These are phyloP conservation scores for Gautieria morchelliformis DNA, from an alignment of 768 basidiomycete species.

Conservation along the genomic window DNA sequence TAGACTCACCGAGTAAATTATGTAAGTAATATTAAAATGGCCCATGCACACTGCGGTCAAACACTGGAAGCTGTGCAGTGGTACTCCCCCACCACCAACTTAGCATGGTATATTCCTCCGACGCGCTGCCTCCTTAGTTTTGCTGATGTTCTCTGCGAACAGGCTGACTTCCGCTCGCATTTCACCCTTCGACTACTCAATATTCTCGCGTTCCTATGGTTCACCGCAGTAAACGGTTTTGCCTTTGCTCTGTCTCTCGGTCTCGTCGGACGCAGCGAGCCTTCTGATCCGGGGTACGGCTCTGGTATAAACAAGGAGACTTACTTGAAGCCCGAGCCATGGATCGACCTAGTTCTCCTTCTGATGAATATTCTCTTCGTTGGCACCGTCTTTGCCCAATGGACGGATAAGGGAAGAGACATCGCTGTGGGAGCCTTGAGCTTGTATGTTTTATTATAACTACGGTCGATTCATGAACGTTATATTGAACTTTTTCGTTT, in stretches of 20 bases:
- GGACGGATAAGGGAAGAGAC: slow-evolving; percentile 9
- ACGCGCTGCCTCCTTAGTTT: neutral
- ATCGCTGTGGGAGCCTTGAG: slow-evolving; percentile 7
- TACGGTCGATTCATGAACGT: neutral
- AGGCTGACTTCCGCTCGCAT: neutral
- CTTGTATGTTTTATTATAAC: neutral
- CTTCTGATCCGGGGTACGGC: slow-evolving; percentile 6
- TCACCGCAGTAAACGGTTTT: slow-evolving; percentile 10
- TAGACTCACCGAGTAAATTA: too few relatives aligned
- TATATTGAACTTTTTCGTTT: neutral
- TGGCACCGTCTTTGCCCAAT: slow-evolving; percentile 10
- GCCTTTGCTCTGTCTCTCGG: slow-evolving; percentile 9
- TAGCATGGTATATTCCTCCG: neutral
- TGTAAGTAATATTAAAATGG: too few relatives aligned
- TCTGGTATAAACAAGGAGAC: slow-evolving; percentile 10
- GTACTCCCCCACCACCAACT: neutral
- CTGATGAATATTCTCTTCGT: slow-evolving; percentile 8
- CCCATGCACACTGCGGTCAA: too few relatives aligned
- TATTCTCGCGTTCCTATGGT: slow-evolving; percentile 8
- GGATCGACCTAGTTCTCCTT: slow-evolving; percentile 7
- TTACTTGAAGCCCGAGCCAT: slow-evolving; percentile 7
- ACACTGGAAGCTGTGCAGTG: too few relatives aligned
- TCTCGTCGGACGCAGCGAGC: slow-evolving; percentile 2
- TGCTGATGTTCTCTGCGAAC: neutral
- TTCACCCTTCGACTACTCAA: slow-evolving; percentile 8